Evolutionary conservation across 202 grass and related monocot species (phyloP), one percentile per base, ranked within the genome.

Genomic region (Musa balbisiana): DNA sequence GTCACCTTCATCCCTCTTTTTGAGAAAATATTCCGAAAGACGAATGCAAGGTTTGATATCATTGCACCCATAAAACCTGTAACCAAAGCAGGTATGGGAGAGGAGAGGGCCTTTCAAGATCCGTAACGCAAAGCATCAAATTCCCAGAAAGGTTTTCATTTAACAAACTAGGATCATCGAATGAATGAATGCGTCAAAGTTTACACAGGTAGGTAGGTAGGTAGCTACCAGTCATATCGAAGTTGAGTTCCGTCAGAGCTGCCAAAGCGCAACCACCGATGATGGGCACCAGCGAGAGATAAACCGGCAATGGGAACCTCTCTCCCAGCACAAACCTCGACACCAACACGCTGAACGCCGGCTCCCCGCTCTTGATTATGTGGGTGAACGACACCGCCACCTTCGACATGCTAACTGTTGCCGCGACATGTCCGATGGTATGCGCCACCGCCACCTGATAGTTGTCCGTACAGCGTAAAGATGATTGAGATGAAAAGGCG

Each of bases 291-390:
- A 62, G 58, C 11, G 58, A 62, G 20, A 62, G 58, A 62, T 62
- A 62, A 15, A 62, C 58, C 6, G 6, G 17, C 17, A 62, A 17
- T 0, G 58, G 58, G 20, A 62, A 62, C 11, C 17, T 62, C 58
- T 62, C 58, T 9, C 58, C 58, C 13, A 62, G 58, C 16, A 62
- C 16, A 21, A 62, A 20, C 58, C 58, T 62, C 58, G 58, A 62
- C 58, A 62, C 58, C 58, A 62, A 20, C 58, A 62, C 58, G 58
- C 58, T 62, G 58, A 62, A 62, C 58, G 58, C 58, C 58, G 58
- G 58, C 58, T 62, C 58, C 20, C 58, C 58, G 58, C 58, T 62
- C 58, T 62, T 62, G 58, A 62, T 62, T 15, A 62, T 62, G 58
- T 62, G 58, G 20, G 58, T 62, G 58, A 62, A 62, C 3, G 58